These are phyloP conservation scores for Tetragonia tetragonoides DNA, from an alignment of 148 eudicot genomes.

Conservation along the genomic window DNA sequence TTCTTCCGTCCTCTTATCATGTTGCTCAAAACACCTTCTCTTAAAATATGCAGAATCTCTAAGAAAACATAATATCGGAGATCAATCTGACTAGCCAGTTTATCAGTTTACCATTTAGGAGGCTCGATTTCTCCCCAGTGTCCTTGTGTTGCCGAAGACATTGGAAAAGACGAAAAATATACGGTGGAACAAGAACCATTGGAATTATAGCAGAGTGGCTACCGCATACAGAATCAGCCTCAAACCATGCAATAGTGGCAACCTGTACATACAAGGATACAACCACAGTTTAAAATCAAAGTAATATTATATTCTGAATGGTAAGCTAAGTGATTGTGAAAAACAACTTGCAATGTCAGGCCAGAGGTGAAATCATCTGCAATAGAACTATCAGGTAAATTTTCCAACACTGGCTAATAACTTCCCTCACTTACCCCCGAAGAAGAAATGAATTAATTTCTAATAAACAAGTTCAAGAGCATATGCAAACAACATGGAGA, in stretches of 20 bases:
- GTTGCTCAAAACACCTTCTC: neutral
- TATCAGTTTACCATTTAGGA: conserved; percentile 62
- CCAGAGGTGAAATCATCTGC: too few species aligned
- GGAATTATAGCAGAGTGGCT: conserved; percentile 92
- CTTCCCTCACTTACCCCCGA: too few species aligned
- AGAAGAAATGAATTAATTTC: too few species aligned
- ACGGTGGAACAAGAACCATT: conserved; percentile 88
- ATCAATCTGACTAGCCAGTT: conserved; percentile 5
- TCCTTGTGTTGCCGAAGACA: conserved; percentile 95
- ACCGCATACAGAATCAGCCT: conserved; percentile 99
- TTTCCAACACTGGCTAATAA: too few species aligned
- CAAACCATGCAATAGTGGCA: conserved; percentile 99
- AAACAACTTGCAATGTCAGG: neutral
- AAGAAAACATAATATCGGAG: neutral
- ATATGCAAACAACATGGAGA: too few species aligned
- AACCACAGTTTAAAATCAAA: neutral
- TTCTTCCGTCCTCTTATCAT: too few species aligned
- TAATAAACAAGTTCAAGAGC: too few species aligned
- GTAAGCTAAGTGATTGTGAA: neutral
- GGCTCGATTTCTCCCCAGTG: conserved; percentile 77
- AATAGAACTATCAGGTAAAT: too few species aligned
- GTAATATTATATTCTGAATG: too few species aligned
- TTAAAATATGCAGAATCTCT: neutral
- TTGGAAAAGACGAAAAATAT: conserved; percentile 85
- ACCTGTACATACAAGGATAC: conserved; percentile 52